phyloP scores from a whole-genome alignment of 495 filamentous ascomycete genomes.

The Amphirosellinia nigrospora region DNA sequence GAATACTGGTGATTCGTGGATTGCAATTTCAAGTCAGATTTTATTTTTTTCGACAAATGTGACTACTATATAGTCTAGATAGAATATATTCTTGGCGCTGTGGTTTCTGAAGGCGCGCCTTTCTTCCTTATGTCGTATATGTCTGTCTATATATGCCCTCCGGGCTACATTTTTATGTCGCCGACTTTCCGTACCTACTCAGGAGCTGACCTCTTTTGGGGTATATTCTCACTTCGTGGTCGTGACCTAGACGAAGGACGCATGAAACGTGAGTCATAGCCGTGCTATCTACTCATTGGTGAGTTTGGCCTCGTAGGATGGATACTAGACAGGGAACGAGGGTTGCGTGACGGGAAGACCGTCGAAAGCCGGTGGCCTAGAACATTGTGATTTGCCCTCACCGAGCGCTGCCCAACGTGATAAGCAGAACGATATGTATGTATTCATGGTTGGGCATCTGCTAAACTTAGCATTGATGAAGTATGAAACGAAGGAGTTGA shows the following conservation, averaged over 20 bases:
- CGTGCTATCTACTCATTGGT: conserved; percentile 4
- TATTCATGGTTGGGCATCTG: neutral
- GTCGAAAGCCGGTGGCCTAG: neutral
- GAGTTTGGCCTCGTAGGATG: conserved; percentile 2
- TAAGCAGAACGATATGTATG: neutral
- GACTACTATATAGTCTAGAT: neutral
- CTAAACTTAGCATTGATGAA: neutral
- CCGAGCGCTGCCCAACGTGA: neutral
- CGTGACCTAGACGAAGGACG: neutral
- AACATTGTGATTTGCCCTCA: neutral
- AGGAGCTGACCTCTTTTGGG: neutral
- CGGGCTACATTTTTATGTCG: neutral
- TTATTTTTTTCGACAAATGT: neutral
- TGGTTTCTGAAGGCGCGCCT: neutral
- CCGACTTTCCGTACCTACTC: neutral
- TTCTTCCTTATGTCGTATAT: neutral
- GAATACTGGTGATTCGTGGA: neutral
- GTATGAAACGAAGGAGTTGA: neutral
- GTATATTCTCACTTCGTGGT: neutral
- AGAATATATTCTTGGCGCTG: neutral
- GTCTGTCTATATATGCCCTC: neutral
- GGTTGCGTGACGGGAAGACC: neutral
- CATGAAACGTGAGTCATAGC: conserved; percentile 6
- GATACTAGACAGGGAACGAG: neutral
- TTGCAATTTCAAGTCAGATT: neutral